These are phyloP conservation scores for Boletus mariae DNA, from an alignment of 1,284 basidiomycete species.

Conservation along the genomic window DNA sequence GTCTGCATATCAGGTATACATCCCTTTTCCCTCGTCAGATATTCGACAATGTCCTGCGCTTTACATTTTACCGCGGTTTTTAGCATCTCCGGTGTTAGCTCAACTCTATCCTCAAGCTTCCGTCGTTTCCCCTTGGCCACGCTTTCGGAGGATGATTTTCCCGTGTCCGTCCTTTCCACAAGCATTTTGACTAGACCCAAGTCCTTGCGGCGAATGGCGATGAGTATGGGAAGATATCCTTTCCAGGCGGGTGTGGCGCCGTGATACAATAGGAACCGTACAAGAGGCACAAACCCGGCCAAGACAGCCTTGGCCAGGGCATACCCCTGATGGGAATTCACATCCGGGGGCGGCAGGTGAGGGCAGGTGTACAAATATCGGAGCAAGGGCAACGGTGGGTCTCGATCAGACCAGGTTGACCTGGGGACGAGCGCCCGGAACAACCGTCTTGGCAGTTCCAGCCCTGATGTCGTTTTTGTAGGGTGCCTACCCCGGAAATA, in stretches of 20 bases:
- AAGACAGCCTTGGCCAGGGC: constrained; percentile 74
- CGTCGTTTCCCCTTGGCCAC: constrained; percentile 43
- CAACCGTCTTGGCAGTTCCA: constrained; percentile 58
- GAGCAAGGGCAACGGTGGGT: constrained; percentile 61
- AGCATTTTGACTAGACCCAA: constrained; percentile 67
- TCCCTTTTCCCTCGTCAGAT: constrained; percentile 73
- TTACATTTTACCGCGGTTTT: constrained; percentile 58
- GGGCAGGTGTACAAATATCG: constrained; percentile 48
- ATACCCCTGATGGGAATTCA: constrained; percentile 72
- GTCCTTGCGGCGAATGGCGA: constrained; percentile 72
- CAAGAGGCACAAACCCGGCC: constrained; percentile 57
- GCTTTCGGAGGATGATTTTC: constrained; percentile 4
- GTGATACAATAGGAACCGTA: constrained; percentile 65
- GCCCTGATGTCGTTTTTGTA: constrained; percentile 7
- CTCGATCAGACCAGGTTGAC: constrained; percentile 38
- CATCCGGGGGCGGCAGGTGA: constrained; percentile 39
- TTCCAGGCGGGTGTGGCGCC: constrained; percentile 68
- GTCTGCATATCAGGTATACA: constrained; percentile 70
- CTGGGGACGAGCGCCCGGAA: constrained; percentile 48
- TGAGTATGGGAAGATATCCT: constrained; percentile 58
- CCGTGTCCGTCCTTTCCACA: constrained; percentile 51
- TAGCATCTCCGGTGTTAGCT: constrained; percentile 56
- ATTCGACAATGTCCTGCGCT: constrained; percentile 68
- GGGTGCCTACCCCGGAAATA: constrained; percentile 35
- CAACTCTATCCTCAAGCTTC: constrained; percentile 57